These are phyloP conservation scores for Lipomyces anomalus DNA, from an alignment of 805 yeast genomes.

Conservation along the genomic window DNA sequence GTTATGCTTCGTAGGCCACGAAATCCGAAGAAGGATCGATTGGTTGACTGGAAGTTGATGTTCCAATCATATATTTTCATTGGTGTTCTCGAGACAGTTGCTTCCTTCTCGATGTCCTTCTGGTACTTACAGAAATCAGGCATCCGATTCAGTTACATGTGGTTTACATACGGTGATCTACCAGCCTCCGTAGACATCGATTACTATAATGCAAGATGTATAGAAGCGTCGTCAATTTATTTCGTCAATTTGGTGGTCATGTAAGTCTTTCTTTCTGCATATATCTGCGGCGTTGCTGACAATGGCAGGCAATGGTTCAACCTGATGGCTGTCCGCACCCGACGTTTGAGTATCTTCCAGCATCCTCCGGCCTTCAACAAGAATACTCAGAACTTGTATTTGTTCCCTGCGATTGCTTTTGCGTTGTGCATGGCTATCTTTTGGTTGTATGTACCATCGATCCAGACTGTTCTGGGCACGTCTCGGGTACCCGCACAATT, in stretches of 20 bases:
- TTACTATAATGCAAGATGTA: constrained; percentile 27
- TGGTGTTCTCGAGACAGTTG: constrained; percentile 41
- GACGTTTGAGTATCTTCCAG: constrained; percentile 41
- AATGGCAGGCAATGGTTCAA: constrained; percentile 48
- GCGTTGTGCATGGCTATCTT: constrained; percentile 38
- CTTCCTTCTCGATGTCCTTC: constrained; percentile 40
- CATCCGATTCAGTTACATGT: constrained; percentile 34
- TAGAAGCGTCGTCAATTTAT: constrained; percentile 42
- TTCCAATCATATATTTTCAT: constrained; percentile 41
- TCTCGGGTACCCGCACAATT: constrained; percentile 42
- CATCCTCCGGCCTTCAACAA: constrained; percentile 37
- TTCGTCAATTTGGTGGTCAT: constrained; percentile 44
- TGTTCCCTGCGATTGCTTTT: constrained; percentile 36
- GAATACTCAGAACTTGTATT: constrained; percentile 23
- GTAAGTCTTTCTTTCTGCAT: too few relatives aligned
- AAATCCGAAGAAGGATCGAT: constrained; percentile 38
- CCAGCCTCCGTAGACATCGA: constrained; percentile 27
- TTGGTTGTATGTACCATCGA: constrained; percentile 37
- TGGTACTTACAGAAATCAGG: constrained; percentile 37
- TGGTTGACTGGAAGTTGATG: constrained; percentile 39
- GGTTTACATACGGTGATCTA: constrained; percentile 37
- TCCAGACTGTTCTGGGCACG: constrained; percentile 37
- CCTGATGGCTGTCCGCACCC: constrained; percentile 40
- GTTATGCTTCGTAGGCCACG: constrained; percentile 42
- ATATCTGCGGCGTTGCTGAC: too few relatives aligned